Percentiles rank a stretch among this genome's conserved stretches.
Conservation (phyloP, 2,329 filamentous ascomycete species). For the Fusarium sp. region DNA sequence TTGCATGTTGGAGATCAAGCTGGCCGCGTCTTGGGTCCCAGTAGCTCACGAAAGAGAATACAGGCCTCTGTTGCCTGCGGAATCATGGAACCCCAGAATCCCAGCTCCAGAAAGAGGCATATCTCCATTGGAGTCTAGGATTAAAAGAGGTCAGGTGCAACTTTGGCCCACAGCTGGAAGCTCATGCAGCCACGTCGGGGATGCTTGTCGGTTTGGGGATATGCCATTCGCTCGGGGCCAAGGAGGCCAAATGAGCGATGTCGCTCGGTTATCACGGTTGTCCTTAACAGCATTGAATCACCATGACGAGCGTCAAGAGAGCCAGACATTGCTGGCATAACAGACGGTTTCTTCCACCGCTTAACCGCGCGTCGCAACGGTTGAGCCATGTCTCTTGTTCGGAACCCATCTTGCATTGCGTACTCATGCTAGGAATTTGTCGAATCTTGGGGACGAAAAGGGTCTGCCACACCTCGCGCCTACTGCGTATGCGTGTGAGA, state of each 20-base stretch:
- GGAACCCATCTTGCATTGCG: not conserved
- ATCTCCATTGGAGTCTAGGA: conserved; percentile 39
- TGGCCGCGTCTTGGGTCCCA: conserved; percentile 7
- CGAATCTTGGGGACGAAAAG: conserved; percentile 22
- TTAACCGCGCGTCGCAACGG: conserved; percentile 1
- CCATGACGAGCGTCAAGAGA: conserved; percentile 30
- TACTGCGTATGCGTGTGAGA: conserved; percentile 35
- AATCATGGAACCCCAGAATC: conserved; percentile 31
- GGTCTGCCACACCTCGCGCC: conserved; percentile 26
- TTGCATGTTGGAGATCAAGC: conserved; percentile 35
- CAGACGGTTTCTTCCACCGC: conserved; percentile 5
- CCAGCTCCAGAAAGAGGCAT: conserved; percentile 39
- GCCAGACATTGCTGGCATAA: conserved; percentile 6
- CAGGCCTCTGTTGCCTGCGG: conserved; percentile 19
- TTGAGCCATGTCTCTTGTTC: conserved; percentile 1
- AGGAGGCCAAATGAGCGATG: conserved; percentile 29
- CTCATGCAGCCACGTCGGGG: conserved; percentile 39
- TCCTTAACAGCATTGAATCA: conserved; percentile 35
- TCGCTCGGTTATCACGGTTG: conserved; percentile 21
- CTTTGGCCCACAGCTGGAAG: conserved; percentile 39
- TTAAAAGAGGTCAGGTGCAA: conserved; percentile 43
- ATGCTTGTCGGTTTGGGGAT: conserved; percentile 35
- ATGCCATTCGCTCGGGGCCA: conserved; percentile 28
- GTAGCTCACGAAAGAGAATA: conserved; percentile 12
- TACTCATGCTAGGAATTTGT: conserved; percentile 10